phyloP scores from a whole-genome alignment of 139 green algal genomes.

The Picochlorum sp. region DNA sequence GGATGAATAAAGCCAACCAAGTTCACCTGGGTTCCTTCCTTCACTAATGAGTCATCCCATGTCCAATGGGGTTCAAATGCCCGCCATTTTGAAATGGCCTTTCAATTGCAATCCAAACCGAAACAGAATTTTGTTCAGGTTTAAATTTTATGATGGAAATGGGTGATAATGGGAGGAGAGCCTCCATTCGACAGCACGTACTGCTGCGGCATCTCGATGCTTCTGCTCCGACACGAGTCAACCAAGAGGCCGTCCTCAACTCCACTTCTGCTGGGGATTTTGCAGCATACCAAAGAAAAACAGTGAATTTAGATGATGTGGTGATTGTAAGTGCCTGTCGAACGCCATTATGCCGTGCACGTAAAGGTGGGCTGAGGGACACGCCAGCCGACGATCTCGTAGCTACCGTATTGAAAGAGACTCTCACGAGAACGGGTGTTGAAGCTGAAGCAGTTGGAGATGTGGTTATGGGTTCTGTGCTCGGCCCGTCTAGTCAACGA shows the following conservation, averaged over 20 bases:
- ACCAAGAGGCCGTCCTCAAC: constrained; percentile 1
- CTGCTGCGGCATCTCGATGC: constrained; percentile 26
- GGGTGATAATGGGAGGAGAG: not conserved
- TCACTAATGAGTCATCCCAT: no score
- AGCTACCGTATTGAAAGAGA: constrained; percentile 67
- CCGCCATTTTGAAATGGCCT: no score
- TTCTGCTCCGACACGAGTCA: not conserved
- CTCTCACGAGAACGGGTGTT: constrained; percentile 57
- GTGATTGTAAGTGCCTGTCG: constrained; percentile 82
- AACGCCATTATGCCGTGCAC: constrained; percentile 84
- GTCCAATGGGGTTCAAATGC: no score
- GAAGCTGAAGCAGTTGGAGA: constrained; percentile 82
- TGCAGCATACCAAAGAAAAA: constrained; percentile 55
- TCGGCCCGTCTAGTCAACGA: constrained; percentile 82
- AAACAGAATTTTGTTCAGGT: no score
- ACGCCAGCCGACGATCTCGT: constrained; percentile 86
- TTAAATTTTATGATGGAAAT: not conserved
- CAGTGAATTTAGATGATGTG: constrained; percentile 62
- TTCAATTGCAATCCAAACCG: no score
- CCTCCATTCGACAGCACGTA: constrained; percentile 25
- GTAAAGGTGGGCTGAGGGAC: constrained; percentile 81
- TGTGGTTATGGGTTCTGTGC: constrained; percentile 89
- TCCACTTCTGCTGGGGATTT: constrained; percentile 71
- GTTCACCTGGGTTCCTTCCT: no score
- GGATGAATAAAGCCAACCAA: no score